phyloP scores from a whole-genome alignment of 2,329 filamentous ascomycete species.

The Cadophora sp. region DNA sequence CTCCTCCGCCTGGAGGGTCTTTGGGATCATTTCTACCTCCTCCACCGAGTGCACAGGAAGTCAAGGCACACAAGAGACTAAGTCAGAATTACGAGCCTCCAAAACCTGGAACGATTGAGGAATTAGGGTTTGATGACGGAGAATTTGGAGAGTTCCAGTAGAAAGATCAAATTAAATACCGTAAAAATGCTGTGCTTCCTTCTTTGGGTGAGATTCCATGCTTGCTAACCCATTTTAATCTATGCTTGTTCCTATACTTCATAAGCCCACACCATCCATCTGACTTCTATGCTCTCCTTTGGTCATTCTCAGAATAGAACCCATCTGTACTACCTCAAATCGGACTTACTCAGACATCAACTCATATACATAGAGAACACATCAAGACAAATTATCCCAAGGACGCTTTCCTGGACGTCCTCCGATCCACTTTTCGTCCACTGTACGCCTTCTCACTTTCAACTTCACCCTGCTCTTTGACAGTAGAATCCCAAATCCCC shows the following conservation, averaged over 20 bases:
- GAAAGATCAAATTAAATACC: neutral
- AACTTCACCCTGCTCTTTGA: neutral
- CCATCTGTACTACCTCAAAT: neutral
- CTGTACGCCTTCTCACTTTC: neutral
- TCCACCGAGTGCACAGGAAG: conserved; percentile 67
- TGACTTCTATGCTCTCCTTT: neutral
- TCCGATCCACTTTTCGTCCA: neutral
- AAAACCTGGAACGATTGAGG: conserved; percentile 52
- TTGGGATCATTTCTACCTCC: conserved; percentile 63
- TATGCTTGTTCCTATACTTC: neutral
- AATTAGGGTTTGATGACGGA: conserved; percentile 85
- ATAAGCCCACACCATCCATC: neutral
- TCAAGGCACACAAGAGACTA: conserved; percentile 65
- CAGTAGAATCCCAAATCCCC: neutral
- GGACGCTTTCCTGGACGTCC: neutral
- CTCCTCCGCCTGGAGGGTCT: conserved; percentile 61
- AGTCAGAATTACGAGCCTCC: conserved; percentile 58
- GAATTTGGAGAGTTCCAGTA: conserved; percentile 81
- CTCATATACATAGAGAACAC: neutral
- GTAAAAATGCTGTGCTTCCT: neutral
- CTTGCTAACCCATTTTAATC: too few relatives aligned
- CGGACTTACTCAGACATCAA: neutral
- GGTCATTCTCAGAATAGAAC: too few relatives aligned
- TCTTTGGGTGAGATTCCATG: neutral
- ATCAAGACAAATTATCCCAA: neutral